phyloP scores from a whole-genome alignment of 1,139 yeast genomes.

The Nakaseomyces bracarensis region DNA sequence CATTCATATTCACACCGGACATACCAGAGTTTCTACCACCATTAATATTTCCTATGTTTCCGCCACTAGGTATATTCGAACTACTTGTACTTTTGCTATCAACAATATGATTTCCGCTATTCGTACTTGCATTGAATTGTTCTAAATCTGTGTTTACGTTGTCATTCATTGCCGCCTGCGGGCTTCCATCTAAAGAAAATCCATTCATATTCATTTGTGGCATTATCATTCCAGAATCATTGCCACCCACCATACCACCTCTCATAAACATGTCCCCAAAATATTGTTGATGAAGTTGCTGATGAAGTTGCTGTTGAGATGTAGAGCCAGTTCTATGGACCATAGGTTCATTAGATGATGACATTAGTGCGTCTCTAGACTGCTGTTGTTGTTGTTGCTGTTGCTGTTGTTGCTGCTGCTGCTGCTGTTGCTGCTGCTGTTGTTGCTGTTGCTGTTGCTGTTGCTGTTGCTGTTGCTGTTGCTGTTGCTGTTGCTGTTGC shows the following conservation, averaged over 20 bases:
- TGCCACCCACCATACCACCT: background rate
- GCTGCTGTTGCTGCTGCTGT: conserved; percentile 2
- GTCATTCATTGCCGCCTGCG: conserved; percentile 5
- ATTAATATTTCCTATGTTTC: background rate
- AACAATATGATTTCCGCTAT: background rate
- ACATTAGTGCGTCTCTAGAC: background rate
- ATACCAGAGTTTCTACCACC: background rate
- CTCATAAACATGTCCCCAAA: conserved; percentile 5
- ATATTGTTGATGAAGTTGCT: conserved; percentile 5
- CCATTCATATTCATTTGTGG: conserved; percentile 4
- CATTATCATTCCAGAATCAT: conserved; percentile 6
- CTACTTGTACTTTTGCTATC: background rate
- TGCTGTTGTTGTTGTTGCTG: background rate
- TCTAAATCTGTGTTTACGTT: background rate
- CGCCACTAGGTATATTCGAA: background rate
- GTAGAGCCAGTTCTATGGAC: background rate
- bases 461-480: background rate
- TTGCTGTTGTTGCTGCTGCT: conserved; percentile 1
- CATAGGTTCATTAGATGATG: background rate
- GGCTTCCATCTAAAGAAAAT: conserved; percentile 3
- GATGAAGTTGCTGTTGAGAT: conserved; percentile 2
- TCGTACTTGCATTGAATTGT: background rate
- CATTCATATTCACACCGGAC: background rate
- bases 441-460: conserved; percentile 1
- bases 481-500: background rate